Evolutionary conservation across 1,139 yeast genomes (phyloP).

Genomic region (Pichia sp.): DNA sequence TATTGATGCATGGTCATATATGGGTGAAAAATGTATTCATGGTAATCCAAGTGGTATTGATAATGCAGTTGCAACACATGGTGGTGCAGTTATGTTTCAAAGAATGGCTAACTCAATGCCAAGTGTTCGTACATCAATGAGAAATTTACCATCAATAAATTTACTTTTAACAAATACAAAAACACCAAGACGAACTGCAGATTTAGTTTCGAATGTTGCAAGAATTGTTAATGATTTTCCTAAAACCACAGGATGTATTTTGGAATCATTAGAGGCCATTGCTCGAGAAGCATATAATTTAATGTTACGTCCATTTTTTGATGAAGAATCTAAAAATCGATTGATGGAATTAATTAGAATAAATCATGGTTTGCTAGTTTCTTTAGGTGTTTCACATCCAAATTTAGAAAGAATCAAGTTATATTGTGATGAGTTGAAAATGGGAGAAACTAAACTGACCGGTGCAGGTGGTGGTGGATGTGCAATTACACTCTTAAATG

Average conservation of each 20-base stretch:
- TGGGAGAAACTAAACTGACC: conserved; percentile 90
- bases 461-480: conserved; percentile 99
- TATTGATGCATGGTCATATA: conserved; percentile 80
- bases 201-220: conserved; percentile 73
- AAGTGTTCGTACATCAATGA: conserved; percentile 56
- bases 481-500: conserved; percentile 76
- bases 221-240: conserved; percentile 48
- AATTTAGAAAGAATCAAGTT: conserved; percentile 66
- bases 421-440: conserved; percentile 49
- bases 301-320: conserved; percentile 49
- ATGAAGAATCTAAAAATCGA: conserved; percentile 37
- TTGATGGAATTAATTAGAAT: conserved; percentile 66
- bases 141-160: conserved; percentile 69
- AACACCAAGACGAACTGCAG: conserved; percentile 83
- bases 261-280: conserved; percentile 65
- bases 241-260: conserved; percentile 46
- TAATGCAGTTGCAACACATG: conserved; percentile 91
- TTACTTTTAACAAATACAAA: conserved; percentile 77
- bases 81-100: conserved; percentile 92
- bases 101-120: conserved; percentile 52
- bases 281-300: conserved; percentile 63
- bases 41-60: conserved; percentile 98
- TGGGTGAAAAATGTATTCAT: conserved; percentile 94
- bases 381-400: conserved; percentile 92
- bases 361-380: conserved; percentile 81